Evolutionary conservation across 225 moss, liverwort and hornwort genomes (phyloP).

Genomic region (Neckera pumila): DNA sequence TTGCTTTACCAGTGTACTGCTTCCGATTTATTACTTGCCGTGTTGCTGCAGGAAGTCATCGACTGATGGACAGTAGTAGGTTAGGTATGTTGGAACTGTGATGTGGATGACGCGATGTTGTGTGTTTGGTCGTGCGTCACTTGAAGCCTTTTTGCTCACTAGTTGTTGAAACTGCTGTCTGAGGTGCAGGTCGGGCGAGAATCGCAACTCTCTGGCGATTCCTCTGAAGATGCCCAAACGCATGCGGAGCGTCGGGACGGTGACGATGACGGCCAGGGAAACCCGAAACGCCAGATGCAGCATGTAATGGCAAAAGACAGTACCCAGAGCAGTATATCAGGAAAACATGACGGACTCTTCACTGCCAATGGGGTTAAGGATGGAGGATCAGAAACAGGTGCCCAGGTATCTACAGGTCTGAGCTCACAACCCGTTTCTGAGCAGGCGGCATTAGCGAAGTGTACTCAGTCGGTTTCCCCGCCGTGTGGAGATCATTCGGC

Average conservation of each 20-base stretch:
- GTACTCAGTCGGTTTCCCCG: not conserved
- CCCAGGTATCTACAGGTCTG: not conserved
- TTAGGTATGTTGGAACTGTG: not conserved
- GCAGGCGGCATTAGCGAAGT: not conserved
- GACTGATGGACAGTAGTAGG: not conserved
- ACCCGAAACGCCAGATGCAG: not conserved
- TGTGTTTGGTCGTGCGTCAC: not conserved
- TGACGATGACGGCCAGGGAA: not conserved
- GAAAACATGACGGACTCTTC: not conserved
- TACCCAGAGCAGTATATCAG: not conserved
- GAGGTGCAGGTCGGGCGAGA: slow-evolving; percentile 22
- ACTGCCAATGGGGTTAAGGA: not conserved
- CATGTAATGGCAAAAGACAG: not conserved
- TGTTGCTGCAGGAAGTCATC: not conserved
- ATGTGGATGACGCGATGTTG: not conserved
- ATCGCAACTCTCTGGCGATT: not conserved
- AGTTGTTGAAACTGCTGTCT: not conserved
- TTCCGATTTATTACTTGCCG: not conserved
- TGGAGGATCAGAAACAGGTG: not conserved
- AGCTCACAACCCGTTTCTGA: slow-evolving; percentile 1
- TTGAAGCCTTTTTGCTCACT: not conserved
- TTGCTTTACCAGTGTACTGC: not conserved
- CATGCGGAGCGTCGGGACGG: not conserved
- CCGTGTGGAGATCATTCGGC: not conserved
- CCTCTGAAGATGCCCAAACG: not conserved